Evolutionary conservation across 176 grass and related monocot genomes (phyloP), one percentile per base, ranked within the genome.

Genomic region (Ananas comosus): DNA sequence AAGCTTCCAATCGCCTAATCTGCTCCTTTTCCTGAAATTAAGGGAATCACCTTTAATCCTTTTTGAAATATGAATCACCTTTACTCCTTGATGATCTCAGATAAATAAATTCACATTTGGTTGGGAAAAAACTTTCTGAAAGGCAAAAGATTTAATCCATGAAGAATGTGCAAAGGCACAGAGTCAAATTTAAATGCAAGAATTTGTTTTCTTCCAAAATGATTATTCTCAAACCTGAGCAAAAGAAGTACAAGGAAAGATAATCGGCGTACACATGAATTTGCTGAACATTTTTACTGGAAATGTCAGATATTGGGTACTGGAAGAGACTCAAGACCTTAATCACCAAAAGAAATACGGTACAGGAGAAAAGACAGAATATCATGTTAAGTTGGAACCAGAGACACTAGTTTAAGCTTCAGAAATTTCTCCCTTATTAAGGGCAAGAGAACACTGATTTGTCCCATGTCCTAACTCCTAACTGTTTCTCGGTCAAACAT

Each of bases 21-120:
- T 93, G 84, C 58, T 93, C 89, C 11, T 90, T 87, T 80, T 99
- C 94, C 94, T 99, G 82, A 52, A 82, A 78, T 51, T 70, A 14
- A 10, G 64, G 67, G 67, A 83, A 49, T 3, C n/a, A 64, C 49
- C 27, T 51, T 51, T 21, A 42, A 28, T 7, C 14, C 18, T 58
- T 16, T n/a, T 58, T 8, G 54, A 58, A 18, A 58, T 58, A 5
- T 14, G 54, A 58, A 58, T 14, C 18, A 58, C 14, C 14, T 18
- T n/a, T 13, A 56, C n/a, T 42, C 33, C 33, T 42, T 42, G 33
- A 42, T 42, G 53, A 56, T 17, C n/a, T 18, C 10, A 13, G 13
- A 16, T n/a, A 59, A 59, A 59, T 18, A 59, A 59, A 59, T 19
- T 14, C 5, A n/a, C 14, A 59, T 14, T 59, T 59, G 54, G 54